A percentile compares a stretch with the other conserved stretches of the same genome.
Conservation (phyloP, 2,329 filamentous ascomycete species). For the Fusarium drepaniforme region DNA sequence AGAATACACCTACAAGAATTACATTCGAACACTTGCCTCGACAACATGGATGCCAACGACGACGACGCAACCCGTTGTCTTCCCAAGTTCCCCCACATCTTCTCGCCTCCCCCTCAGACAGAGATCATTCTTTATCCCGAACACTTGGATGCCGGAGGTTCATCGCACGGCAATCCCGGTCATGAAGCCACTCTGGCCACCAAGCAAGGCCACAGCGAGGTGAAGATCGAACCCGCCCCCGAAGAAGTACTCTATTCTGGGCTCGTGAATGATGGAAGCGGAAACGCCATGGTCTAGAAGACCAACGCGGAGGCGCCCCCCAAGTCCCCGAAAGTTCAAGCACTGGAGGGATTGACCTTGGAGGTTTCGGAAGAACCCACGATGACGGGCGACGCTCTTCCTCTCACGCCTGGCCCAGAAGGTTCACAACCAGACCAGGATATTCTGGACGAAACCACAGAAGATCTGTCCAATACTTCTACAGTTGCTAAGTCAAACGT, state of each 20-base stretch:
- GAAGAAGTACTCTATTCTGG: constrained; percentile 14
- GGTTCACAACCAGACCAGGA: background rate
- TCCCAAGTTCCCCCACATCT: constrained; percentile 33
- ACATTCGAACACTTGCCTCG: background rate
- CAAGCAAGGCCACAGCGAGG: background rate
- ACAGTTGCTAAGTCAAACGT: background rate
- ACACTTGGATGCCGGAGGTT: background rate
- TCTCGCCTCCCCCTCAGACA: constrained; percentile 14
- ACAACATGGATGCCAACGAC: constrained; percentile 35
- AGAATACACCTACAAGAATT: constrained; percentile 4
- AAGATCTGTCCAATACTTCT: background rate
- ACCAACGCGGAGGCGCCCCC: background rate
- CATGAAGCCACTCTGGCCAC: background rate
- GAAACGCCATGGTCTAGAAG: constrained; percentile 31
- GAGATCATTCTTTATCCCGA: constrained; percentile 28
- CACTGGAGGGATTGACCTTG: background rate
- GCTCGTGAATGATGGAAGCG: constrained; percentile 20
- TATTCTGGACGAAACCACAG: background rate
- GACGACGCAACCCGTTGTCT: constrained; percentile 28
- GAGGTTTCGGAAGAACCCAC: background rate
- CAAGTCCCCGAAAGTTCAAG: constrained; percentile 14
- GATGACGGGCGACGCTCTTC: background rate
- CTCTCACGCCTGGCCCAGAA: background rate
- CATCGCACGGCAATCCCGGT: background rate
- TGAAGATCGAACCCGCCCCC: background rate